Base-by-base conservation (phyloP, 2,329 filamentous ascomycete genomes). In the Drechslerella coelobrocha region DNA sequence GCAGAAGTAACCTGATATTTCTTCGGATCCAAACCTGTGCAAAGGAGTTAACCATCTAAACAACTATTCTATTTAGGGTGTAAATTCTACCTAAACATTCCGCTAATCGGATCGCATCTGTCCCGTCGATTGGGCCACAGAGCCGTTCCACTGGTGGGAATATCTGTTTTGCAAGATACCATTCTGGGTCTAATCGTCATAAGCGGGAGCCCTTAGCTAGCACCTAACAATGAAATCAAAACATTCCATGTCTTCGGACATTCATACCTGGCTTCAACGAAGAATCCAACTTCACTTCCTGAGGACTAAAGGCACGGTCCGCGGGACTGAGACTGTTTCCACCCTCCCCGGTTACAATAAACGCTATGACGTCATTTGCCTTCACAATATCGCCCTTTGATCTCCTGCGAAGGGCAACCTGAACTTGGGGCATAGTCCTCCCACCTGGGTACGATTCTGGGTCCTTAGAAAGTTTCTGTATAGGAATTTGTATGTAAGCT, bases 141-240 rank as follows among this genome's bases (percentile, higher is more conserved):
- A 99, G 87, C 84, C 94, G 91, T 81, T 99, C 94, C 24, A 99
- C 94, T 0, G 94, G 94, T 9, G 94, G 94, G 80, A 99, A 91
- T 68, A 99, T 97, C 79, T 99, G 94, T 82, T 99, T 99, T 82
- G 91, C 89, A 39, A 99, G 86, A 79, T 99, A 99, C 85, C 92
- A 97, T 78, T 99, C 94, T n/a, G 97, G 85, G 77, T 99, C 94
- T 73, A 19, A 2, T 8, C 17, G 1, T n/a, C 34, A 8, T 21
- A 27, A 56, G 2, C 29, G 6, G 6, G 2, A 0, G 23, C 43
- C 63, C 52, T 61, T 56, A 59, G 34, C 34, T 23, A 9, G 31
- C 27, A 34, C 10, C 2, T 23, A 7, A 39, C 12, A 34, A 24
- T 9, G 1, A 37, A 37, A 0, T 48, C 8, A 14, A 23, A 27